These are phyloP conservation scores for Trypanosoma theileri DNA, from an alignment of 208 protist genomes.

Conservation along the genomic window DNA sequence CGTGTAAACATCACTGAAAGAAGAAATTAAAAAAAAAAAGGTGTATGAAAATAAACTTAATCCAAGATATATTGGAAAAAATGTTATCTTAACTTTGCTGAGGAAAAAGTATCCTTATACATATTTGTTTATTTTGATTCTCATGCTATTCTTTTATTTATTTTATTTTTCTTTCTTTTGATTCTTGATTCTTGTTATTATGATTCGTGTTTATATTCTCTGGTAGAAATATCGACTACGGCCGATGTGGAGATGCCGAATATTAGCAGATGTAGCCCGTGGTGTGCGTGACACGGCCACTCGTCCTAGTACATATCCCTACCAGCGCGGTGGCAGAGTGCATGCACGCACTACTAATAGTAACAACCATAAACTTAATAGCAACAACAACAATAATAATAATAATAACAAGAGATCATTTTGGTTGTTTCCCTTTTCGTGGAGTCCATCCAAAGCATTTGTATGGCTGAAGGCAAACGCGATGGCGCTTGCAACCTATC, in stretches of 20 bases:
- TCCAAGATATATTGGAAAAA: background rate
- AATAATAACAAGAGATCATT: background rate
- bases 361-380: background rate
- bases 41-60: background rate
- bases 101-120: too few species aligned
- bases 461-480: slow-evolving; percentile 60
- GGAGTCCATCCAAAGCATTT: slow-evolving; percentile 28
- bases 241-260: slow-evolving; percentile 9
- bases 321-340: background rate
- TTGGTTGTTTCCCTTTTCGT: background rate
- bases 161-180: slow-evolving; percentile 4
- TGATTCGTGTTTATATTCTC: too few species aligned
- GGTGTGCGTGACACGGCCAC: background rate
- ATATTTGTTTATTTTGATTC: slow-evolving; percentile 4
- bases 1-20: background rate
- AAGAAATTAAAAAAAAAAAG: slow-evolving; percentile 5
- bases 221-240: background rate
- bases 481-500: slow-evolving; percentile 58
- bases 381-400: background rate
- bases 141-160: background rate
- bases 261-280: background rate
- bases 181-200: too few species aligned
- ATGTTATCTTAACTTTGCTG: too few species aligned
- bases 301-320: background rate
- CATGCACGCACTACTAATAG: background rate